Conservation (phyloP, 768 basidiomycete genomes). For the Russula dissimulans region DNA sequence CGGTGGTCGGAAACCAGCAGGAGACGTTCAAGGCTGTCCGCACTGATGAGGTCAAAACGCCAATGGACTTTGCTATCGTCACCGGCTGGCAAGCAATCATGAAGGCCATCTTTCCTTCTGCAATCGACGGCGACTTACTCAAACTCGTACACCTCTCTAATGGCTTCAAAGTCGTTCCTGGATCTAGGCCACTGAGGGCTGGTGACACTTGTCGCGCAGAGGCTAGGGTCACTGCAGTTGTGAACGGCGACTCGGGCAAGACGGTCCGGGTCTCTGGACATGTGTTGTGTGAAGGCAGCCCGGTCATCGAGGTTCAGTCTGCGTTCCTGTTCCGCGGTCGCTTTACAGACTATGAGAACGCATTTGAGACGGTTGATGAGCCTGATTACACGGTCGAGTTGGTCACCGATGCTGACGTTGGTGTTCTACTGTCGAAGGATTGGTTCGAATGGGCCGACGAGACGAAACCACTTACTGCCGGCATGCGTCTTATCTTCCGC, state of each 20-base stretch:
- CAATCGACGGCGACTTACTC: constrained; percentile 89
- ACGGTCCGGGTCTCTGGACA: constrained; percentile 82
- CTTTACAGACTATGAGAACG: constrained; percentile 91
- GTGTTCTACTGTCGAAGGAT: constrained; percentile 89
- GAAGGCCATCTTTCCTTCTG: constrained; percentile 89
- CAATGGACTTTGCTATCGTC: constrained; percentile 99
- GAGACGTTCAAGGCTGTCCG: constrained; percentile 81
- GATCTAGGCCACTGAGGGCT: constrained; percentile 62
- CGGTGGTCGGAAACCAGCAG: constrained; percentile 87
- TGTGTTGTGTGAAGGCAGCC: constrained; percentile 66
- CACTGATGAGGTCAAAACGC: constrained; percentile 65
- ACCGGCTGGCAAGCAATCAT: constrained; percentile 99
- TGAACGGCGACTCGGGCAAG: constrained; percentile 88
- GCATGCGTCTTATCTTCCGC: constrained; percentile 84
- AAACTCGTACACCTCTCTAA: constrained; percentile 97
- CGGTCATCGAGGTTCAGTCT: constrained; percentile 88
- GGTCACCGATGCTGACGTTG: constrained; percentile 68
- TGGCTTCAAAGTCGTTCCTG: constrained; percentile 84
- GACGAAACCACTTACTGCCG: constrained; percentile 62
- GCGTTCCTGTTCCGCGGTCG: constrained; percentile 95
- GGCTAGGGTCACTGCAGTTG: constrained; percentile 81
- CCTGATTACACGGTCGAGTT: constrained; percentile 78
- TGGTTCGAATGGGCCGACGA: constrained; percentile 97
- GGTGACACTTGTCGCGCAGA: constrained; percentile 89
- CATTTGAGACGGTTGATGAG: constrained; percentile 88